phyloP scores from a whole-genome alignment of 2,329 filamentous ascomycete species.

The Phyllosticta paracitricarpa region DNA sequence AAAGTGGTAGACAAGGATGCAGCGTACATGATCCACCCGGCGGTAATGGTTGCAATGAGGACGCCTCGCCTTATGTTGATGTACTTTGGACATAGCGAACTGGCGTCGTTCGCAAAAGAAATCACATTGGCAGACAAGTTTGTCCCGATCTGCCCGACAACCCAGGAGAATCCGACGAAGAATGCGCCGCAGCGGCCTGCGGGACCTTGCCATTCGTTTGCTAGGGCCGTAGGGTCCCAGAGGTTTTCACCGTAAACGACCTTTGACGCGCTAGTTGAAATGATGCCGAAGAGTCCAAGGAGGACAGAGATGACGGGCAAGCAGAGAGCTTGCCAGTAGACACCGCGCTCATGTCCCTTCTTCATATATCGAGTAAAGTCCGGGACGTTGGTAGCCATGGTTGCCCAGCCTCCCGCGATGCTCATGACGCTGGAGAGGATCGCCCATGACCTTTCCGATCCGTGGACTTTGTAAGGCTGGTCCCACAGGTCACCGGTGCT shows the following conservation, averaged over 20 bases:
- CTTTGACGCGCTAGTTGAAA: conserved; percentile 15
- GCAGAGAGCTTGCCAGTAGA: conserved; percentile 15
- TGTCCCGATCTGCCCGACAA: conserved; percentile 18
- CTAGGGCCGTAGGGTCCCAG: conserved; percentile 20
- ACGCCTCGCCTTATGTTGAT: conserved; percentile 20
- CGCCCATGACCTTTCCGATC: conserved; percentile 12
- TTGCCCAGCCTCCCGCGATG: conserved; percentile 14
- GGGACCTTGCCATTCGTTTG: conserved; percentile 15
- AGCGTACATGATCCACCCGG: conserved; percentile 10
- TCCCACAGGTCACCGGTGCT: conserved; percentile 15
- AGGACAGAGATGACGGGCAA: conserved; percentile 17
- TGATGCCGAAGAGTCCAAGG: conserved; percentile 19
- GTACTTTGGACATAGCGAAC: conserved; percentile 18
- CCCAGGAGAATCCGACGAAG: conserved; percentile 19
- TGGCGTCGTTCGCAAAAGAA: conserved; percentile 18
- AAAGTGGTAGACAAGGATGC: neutral
- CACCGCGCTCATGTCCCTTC: conserved; percentile 11
- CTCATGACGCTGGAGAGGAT: conserved; percentile 12
- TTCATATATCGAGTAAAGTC: conserved; percentile 18
- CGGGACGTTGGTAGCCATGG: conserved; percentile 15
- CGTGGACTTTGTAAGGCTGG: neutral
- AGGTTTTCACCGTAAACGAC: conserved; percentile 16
- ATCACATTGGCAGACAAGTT: conserved; percentile 22
- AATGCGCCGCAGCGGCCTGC: conserved; percentile 19
- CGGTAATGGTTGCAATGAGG: conserved; percentile 15